A percentile compares a stretch with the other conserved stretches of the same genome.
Conservation (phyloP, 768 basidiomycete species). For the Vararia minispora region DNA sequence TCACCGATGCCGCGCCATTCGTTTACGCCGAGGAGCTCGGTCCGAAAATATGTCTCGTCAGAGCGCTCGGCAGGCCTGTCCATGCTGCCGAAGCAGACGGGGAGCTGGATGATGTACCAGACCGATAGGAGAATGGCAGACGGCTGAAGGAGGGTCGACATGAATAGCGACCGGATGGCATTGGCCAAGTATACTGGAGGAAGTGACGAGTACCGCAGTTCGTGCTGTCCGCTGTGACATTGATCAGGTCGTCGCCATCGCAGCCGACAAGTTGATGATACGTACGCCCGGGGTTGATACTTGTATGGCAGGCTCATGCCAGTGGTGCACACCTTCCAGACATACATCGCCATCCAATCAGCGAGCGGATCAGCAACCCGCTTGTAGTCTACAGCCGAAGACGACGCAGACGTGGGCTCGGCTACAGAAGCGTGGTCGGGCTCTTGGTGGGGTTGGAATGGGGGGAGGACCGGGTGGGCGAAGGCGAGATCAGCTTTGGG, state of each 20-base stretch:
- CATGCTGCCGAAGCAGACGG: constrained; percentile 50
- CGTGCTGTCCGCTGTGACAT: constrained; percentile 6
- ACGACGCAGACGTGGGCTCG: constrained; percentile 34
- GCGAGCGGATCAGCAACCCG: constrained; percentile 68
- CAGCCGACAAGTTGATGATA: constrained; percentile 11
- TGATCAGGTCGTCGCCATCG: too few relatives aligned
- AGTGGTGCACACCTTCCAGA: constrained; percentile 79
- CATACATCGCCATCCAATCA: constrained; percentile 68
- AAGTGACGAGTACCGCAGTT: constrained; percentile 29
- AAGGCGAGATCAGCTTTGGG: too few relatives aligned
- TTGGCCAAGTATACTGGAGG: constrained; percentile 45
- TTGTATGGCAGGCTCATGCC: constrained; percentile 45
- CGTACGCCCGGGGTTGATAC: constrained; percentile 48
- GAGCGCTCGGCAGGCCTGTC: constrained; percentile 38
- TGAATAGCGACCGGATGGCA: constrained; percentile 59
- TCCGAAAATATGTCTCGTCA: constrained; percentile 56
- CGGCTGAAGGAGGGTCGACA: constrained; percentile 74
- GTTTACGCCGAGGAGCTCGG: constrained; percentile 38
- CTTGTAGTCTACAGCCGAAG: constrained; percentile 49
- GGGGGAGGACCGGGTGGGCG: too few relatives aligned
- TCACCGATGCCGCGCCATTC: constrained; percentile 33
- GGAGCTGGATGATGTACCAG: constrained; percentile 75
- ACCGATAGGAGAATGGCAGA: constrained; percentile 69
- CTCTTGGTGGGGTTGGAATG: constrained; percentile 16
- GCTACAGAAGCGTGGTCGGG: constrained; percentile 26